These are phyloP conservation scores for Apocynum venetum DNA, from an alignment of 257 asterid species.

Conservation along the genomic window DNA sequence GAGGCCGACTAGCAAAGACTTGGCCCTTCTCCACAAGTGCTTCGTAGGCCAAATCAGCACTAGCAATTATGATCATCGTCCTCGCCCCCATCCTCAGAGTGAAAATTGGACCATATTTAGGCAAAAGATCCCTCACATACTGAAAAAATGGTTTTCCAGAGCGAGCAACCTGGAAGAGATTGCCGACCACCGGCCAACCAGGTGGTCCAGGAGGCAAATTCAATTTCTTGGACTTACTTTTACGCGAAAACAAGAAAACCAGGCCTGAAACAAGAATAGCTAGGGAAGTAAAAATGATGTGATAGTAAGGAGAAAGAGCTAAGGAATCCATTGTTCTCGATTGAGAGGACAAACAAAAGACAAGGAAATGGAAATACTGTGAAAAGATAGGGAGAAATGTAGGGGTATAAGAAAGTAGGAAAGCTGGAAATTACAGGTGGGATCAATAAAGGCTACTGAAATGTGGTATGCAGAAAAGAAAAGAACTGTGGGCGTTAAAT, in stretches of 20 bases:
- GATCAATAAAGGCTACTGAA: constrained; percentile 12
- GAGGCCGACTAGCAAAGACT: constrained; percentile 71
- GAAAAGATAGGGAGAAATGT: not conserved
- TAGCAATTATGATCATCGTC: constrained; percentile 64
- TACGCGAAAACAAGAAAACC: constrained; percentile 44
- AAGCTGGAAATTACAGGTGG: constrained; percentile 31
- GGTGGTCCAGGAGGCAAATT: constrained; percentile 92
- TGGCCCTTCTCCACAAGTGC: constrained; percentile 67
- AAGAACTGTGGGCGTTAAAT: constrained; percentile 18
- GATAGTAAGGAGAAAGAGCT: constrained; percentile 49
- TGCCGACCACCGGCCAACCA: constrained; percentile 82
- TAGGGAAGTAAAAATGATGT: constrained; percentile 52
- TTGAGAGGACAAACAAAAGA: no score
- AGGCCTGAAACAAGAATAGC: constrained; percentile 44
- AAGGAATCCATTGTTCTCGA: constrained; percentile 39
- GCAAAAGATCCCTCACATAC: constrained; percentile 57
- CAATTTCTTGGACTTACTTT: constrained; percentile 41
- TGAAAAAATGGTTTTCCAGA: constrained; percentile 78
- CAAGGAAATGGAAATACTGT: not conserved
- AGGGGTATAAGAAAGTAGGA: constrained; percentile 8
- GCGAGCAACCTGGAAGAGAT: constrained; percentile 79
- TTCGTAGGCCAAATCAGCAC: constrained; percentile 54
- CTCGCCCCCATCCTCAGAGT: constrained; percentile 81
- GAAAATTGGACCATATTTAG: constrained; percentile 62
- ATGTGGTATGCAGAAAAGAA: not conserved